Conservation (phyloP, 108 stramenopile genomes). For the Mediolabrus comicus region DNA sequence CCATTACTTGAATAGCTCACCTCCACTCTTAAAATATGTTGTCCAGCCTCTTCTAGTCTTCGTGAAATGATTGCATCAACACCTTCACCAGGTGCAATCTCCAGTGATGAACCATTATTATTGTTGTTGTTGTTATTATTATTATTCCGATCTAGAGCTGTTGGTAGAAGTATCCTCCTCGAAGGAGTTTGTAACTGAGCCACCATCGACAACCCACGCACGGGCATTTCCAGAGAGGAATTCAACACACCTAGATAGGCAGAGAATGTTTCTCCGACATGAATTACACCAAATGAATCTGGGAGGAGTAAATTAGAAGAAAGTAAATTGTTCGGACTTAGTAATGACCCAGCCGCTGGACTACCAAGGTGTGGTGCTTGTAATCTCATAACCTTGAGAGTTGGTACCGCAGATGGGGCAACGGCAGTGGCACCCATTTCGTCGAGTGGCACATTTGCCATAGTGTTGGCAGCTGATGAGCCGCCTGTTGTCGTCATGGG, state of each 20-base stretch:
- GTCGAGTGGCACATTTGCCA: not conserved
- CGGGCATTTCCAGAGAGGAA: conserved; percentile 42
- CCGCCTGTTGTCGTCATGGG: not conserved
- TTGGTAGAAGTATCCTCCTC: conserved; percentile 61
- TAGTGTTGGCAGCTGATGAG: not conserved
- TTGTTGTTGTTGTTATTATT: not conserved
- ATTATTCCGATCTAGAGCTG: conserved; percentile 41
- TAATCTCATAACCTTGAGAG: conserved; percentile 85
- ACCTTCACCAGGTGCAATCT: conserved; percentile 51
- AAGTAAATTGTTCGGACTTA: conserved; percentile 37
- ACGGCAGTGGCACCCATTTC: conserved; percentile 9
- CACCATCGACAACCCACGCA: conserved; percentile 59
- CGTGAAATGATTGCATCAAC: conserved; percentile 81
- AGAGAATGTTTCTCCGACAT: conserved; percentile 81
- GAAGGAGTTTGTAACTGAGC: conserved; percentile 83
- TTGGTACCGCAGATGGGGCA: conserved; percentile 60
- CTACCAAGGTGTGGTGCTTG: conserved; percentile 73
- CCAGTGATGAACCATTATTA: conserved; percentile 28
- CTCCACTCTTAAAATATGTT: conserved; percentile 85
- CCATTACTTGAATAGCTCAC: conserved; percentile 66
- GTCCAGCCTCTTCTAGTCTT: conserved; percentile 74
- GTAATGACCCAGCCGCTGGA: conserved; percentile 14
- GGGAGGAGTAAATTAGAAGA: conserved; percentile 66
- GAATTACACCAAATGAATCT: conserved; percentile 80
- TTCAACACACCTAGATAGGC: conserved; percentile 83